Base-by-base conservation (phyloP, 2,329 filamentous ascomycete species). In the Aspergillus calidoustus region DNA sequence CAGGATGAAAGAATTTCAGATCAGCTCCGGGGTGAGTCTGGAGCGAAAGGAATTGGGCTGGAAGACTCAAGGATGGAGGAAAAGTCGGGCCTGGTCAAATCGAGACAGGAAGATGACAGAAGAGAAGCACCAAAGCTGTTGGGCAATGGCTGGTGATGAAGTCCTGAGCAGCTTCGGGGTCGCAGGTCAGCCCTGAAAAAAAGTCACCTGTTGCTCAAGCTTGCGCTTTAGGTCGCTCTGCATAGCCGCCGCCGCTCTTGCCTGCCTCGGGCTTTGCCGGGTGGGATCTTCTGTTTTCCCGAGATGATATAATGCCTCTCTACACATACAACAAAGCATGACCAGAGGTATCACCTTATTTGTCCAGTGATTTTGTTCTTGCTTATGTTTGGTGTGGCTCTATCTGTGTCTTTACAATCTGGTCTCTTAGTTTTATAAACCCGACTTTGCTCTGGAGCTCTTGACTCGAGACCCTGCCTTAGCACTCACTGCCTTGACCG, bases 171-270 rank as follows among this genome's bases (percentile, higher is more conserved):
- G 54, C 57, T 66, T 62, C 50, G 57, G 61, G 64, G 69, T 69
- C 49, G 41, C 28, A 52, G 41, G 48, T 49, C 31, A 30, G 43
- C 50, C 49, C 31, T 59, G 70, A 72, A 74, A 76, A 76, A 76
- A 74, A 73, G 74, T 75, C 67, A 68, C 67, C 66, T 69, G 62
- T 66, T 68, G 63, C 65, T 68, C 68, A 66, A 56, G 64, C 57
- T 54, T 68, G 70, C 74, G 69, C 68, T 61, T 73, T 69, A 65
- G 72, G 71, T 66, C 49, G 54, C 65, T 72, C 63, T 57, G 61
- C 69, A 61, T 61, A 53, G 62, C 74, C 68, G 67, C 63, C 68
- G 48, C 61, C 25, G 25, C 25, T 28, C 25, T 28, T 28, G 25
- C 25, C 25, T 50, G 55, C 54, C 61, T 69, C 60, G 60, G 66